Conservation (phyloP, 176 grass and related monocot species). For the Carex parvula region DNA sequence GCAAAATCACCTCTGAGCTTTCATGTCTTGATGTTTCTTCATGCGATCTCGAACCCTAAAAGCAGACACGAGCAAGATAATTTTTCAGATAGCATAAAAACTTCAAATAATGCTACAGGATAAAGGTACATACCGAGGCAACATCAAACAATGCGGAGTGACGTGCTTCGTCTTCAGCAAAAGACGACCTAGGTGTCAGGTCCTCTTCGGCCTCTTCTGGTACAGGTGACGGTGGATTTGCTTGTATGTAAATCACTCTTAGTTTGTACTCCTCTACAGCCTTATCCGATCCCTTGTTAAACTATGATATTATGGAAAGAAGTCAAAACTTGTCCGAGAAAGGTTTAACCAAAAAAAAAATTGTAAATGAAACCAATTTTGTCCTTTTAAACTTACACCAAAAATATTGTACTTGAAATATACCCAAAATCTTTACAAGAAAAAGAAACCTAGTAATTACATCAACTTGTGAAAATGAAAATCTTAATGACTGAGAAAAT, state of each 20-base stretch:
- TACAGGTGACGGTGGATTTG: slow-evolving; percentile 91
- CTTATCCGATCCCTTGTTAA: slow-evolving; percentile 60
- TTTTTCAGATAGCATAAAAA: background rate
- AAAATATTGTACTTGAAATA: background rate
- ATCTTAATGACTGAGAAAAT: background rate
- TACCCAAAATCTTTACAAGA: background rate
- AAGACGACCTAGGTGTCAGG: slow-evolving; percentile 35
- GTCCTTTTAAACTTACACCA: background rate
- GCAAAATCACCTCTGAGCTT: slow-evolving; percentile 48
- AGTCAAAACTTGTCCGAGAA: slow-evolving; percentile 13
- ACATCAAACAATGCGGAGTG: slow-evolving; percentile 30
- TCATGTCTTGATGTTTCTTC: slow-evolving; percentile 35
- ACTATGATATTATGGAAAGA: slow-evolving; percentile 43
- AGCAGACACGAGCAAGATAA: background rate
- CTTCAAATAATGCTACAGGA: background rate
- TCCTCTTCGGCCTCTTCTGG: slow-evolving; percentile 87
- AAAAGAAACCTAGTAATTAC: background rate
- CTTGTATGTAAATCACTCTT: slow-evolving; percentile 77
- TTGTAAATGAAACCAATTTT: background rate
- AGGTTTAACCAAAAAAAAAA: background rate
- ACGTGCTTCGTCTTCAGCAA: slow-evolving; percentile 49
- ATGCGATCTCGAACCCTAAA: slow-evolving; percentile 50
- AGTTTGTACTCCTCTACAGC: slow-evolving; percentile 82
- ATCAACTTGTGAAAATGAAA: background rate
- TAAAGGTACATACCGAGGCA: slow-evolving; percentile 7